Conservation (phyloP, 805 yeast species). For the Hagleromyces aurorensis region DNA sequence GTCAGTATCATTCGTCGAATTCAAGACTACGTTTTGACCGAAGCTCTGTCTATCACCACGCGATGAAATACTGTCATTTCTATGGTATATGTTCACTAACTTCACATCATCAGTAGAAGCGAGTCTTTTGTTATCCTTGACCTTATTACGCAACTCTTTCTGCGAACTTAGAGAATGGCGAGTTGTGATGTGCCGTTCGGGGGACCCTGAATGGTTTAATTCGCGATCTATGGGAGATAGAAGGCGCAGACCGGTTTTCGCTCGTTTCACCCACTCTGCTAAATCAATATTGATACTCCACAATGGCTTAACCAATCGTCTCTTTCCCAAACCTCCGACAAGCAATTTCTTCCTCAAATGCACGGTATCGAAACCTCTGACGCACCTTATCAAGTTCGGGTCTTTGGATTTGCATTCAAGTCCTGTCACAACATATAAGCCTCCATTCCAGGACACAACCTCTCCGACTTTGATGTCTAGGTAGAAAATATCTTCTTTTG, state of each 20-base stretch:
- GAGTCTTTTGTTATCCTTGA: conserved; percentile 9
- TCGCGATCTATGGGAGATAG: conserved; percentile 17
- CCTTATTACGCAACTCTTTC: conserved; percentile 17
- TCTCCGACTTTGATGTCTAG: conserved; percentile 56
- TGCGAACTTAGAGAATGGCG: too few species aligned
- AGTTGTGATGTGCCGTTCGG: too few species aligned
- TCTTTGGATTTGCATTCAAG: conserved; percentile 28
- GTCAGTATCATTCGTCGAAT: background rate
- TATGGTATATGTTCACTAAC: too few species aligned
- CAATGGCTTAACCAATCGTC: conserved; percentile 19
- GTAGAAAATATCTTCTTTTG: conserved; percentile 32
- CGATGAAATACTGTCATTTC: conserved; percentile 1
- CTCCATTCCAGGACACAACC: conserved; percentile 32
- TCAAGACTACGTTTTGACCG: background rate
- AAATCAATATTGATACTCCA: conserved; percentile 29
- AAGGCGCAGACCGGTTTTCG: conserved; percentile 11
- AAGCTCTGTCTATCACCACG: background rate
- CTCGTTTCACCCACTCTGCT: conserved; percentile 31
- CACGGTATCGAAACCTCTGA: conserved; percentile 54
- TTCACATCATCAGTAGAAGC: conserved; percentile 7
- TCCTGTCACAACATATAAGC: conserved; percentile 40
- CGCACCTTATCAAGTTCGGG: conserved; percentile 37
- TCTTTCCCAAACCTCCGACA: conserved; percentile 15
- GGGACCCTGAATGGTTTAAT: too few species aligned
- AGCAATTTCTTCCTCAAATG: conserved; percentile 28